Evolutionary conservation across 2,329 filamentous ascomycete species (phyloP).

Genomic region (Neopestalotiopsis sp.): DNA sequence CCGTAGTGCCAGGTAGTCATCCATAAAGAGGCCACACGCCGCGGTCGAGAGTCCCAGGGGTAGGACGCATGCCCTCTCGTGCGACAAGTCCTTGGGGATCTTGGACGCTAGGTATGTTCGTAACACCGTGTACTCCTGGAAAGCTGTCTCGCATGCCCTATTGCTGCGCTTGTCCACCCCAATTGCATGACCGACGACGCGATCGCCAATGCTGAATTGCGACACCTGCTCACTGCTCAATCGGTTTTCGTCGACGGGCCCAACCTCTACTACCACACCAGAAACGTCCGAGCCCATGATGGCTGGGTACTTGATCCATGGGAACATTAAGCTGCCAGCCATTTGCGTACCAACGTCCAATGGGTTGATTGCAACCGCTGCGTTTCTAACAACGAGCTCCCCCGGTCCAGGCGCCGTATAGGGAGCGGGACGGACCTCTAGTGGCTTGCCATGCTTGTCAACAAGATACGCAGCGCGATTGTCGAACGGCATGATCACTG

Average conservation of each 20-base stretch:
- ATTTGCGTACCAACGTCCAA: conserved; percentile 58
- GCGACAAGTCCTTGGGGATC: conserved; percentile 7
- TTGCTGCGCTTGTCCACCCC: conserved; percentile 35
- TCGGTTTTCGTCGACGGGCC: conserved; percentile 33
- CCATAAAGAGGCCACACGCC: conserved; percentile 5
- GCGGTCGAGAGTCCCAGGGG: conserved; percentile 15
- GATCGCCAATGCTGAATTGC: conserved; percentile 58
- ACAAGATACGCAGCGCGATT: conserved; percentile 11
- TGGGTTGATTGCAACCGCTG: conserved; percentile 57
- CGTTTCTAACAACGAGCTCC: conserved; percentile 37
- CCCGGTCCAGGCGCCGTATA: conserved; percentile 22
- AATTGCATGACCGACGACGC: conserved; percentile 54
- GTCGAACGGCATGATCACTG: not conserved
- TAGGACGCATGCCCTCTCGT: conserved; percentile 12
- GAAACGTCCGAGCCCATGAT: conserved; percentile 57
- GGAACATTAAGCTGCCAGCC: conserved; percentile 32
- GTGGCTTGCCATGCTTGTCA: not conserved
- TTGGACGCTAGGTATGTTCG: conserved; percentile 5
- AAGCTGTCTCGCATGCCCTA: not conserved
- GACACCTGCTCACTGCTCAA: too few species aligned
- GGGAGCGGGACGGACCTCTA: conserved; percentile 7
- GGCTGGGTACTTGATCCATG: conserved; percentile 36
- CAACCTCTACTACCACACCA: conserved; percentile 58
- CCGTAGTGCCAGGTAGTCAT: conserved; percentile 26
- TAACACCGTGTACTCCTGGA: not conserved